A percentile compares a stretch with the other conserved stretches of the same genome.
Evolutionary conservation across 73 alveolate genomes (phyloP).

Genomic region (Blepharisma stoltei): DNA sequence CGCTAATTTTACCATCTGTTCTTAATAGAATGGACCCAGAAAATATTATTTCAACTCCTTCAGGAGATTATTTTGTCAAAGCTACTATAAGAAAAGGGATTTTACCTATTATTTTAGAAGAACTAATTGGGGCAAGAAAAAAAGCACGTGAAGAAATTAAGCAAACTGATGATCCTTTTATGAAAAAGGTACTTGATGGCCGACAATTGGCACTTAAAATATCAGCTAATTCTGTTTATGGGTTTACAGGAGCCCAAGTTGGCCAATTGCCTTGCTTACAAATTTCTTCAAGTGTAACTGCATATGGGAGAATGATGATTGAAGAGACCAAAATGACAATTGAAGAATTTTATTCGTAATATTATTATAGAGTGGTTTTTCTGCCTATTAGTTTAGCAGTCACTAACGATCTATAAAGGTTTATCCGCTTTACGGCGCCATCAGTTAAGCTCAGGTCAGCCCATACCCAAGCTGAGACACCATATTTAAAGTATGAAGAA

Average conservation of each 20-base stretch:
- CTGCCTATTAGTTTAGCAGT: too few species aligned
- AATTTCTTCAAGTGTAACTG: conserved; percentile 92
- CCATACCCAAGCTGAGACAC: too few species aligned
- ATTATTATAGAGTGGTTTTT: too few species aligned
- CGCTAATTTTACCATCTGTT: conserved; percentile 52
- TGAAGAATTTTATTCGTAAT: conserved; percentile 67
- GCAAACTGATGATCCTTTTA: conserved; percentile 90
- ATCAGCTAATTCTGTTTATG: conserved; percentile 99
- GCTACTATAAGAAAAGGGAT: conserved; percentile 91
- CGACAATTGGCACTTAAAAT: conserved; percentile 98
- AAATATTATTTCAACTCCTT: conserved; percentile 84
- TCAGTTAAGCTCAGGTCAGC: too few species aligned
- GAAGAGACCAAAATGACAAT: conserved; percentile 69
- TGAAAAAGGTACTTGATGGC: conserved; percentile 96
- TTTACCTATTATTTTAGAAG: conserved; percentile 95
- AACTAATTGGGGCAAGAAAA: conserved; percentile 98
- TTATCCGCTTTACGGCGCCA: too few species aligned
- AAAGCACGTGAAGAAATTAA: conserved; percentile 85
- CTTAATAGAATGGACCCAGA: conserved; percentile 49
- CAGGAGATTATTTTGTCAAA: conserved; percentile 90
- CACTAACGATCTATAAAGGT: too few species aligned
- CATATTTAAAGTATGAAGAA: too few species aligned
- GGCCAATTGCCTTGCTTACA: conserved; percentile 98
- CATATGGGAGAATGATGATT: conserved; percentile 90
- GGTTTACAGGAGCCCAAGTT: conserved; percentile 99